These are phyloP conservation scores for Cytospora paraplurivora DNA, from an alignment of 2,329 filamentous ascomycete species.

Conservation along the genomic window DNA sequence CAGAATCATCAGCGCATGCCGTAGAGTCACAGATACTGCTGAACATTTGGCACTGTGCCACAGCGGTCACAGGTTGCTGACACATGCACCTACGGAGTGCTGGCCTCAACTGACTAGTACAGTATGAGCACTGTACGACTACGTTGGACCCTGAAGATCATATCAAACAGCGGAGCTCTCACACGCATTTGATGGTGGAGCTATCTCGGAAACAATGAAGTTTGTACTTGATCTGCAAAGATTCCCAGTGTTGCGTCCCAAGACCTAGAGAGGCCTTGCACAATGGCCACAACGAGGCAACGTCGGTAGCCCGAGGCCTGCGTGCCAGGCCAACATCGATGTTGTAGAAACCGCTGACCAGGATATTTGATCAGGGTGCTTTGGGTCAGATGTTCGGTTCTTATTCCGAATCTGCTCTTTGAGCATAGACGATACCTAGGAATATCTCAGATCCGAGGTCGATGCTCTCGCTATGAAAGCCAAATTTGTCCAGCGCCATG, in stretches of 20 bases:
- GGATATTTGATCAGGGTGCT: background rate
- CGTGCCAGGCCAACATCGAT: background rate
- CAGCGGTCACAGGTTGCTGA: background rate
- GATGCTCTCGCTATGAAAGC: conserved; percentile 16
- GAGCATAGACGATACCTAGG: background rate
- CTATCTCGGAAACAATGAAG: background rate
- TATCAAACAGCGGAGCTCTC: conserved; percentile 1
- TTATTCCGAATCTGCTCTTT: background rate
- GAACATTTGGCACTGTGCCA: conserved; percentile 17
- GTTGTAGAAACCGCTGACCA: background rate
- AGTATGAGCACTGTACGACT: conserved; percentile 1
- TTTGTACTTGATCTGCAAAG: background rate
- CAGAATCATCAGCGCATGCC: conserved; percentile 1
- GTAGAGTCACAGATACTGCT: background rate
- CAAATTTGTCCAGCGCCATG: conserved; percentile 30
- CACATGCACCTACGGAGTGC: background rate
- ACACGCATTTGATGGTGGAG: conserved; percentile 8
- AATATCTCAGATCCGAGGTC: background rate
- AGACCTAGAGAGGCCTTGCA: background rate
- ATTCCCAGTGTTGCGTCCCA: background rate
- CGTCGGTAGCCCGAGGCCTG: background rate
- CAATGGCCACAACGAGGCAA: background rate
- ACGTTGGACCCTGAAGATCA: conserved; percentile 20
- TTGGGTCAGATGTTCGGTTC: background rate
- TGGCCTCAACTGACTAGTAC: background rate